Base-by-base conservation (phyloP, 495 filamentous ascomycete genomes). In the Tuber borchii region DNA sequence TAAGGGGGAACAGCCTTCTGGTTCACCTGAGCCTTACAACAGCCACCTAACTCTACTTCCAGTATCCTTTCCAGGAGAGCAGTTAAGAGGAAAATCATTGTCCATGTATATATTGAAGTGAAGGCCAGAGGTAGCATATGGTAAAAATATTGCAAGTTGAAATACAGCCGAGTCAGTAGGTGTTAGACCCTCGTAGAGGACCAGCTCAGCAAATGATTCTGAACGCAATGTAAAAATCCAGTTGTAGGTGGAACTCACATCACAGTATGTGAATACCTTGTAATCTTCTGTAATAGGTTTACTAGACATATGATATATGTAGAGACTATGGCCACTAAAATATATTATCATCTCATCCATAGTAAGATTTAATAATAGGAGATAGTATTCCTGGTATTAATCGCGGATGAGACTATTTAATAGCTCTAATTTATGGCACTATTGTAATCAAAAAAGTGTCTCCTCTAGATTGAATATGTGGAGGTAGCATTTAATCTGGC, bases 401-500 rank as follows among this genome's bases (percentile, higher is more conserved):
- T 37, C 1, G 34, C 34, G 31, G 6, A 71, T 48, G 46, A 56
- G 69, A 70, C 65, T 72, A 43, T 70, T 40, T 48, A 76, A 26
- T 19, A 44, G 71, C 43, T 78, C 76, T 14, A 78, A 42, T 73
- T 78, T 78, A 0, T n/a, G 37, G 68, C 76, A 46, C 77, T 74
- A 78, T 4, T 73, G 26, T 17, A 16, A 46, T 17, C 14, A 14
- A 46, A 14, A 46, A 43, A 43, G 42, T 43, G 42, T 43, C 4
- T 43, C 2, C 42, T 12, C 40, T 3, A 74, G 34, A 26, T 17
- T 46, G 34, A 37, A 37, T 37, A 37, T 37, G 2, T 37, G 34
- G 2, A 37, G 34, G 2, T 37, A 37, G 34, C 34, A 2, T 37
- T 37, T 37, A 1, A 37, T 37, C 34, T 37, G 2, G 2, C 34